phyloP scores from a whole-genome alignment of 2,329 filamentous ascomycete genomes.

The Aureobasidium zeae region DNA sequence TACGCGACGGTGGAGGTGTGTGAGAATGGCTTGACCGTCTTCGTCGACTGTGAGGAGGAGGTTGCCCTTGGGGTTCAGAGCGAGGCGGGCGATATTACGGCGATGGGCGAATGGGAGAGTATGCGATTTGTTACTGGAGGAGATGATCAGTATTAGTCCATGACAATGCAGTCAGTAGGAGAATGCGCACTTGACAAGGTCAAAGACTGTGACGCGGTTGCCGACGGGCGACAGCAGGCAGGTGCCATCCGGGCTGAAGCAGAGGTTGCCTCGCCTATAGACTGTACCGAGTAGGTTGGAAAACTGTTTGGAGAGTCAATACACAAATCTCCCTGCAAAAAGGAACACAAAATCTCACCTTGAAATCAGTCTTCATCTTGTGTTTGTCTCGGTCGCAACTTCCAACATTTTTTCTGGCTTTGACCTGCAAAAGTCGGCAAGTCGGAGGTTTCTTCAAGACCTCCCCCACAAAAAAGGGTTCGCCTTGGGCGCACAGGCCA shows the following conservation, averaged over 20 bases:
- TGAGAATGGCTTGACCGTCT: constrained; percentile 86
- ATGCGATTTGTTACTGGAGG: constrained; percentile 67
- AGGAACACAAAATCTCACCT: constrained; percentile 47
- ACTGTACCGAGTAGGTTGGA: constrained; percentile 97
- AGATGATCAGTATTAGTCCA: background rate
- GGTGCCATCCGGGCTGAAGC: constrained; percentile 93
- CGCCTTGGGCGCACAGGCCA: constrained; percentile 4
- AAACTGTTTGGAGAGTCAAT: constrained; percentile 54
- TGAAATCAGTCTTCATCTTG: constrained; percentile 97
- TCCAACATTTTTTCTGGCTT: constrained; percentile 15
- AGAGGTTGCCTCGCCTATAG: constrained; percentile 93
- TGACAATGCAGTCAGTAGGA: background rate
- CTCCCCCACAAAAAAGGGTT: constrained; percentile 15
- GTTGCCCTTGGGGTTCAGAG: constrained; percentile 82
- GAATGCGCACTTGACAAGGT: constrained; percentile 72
- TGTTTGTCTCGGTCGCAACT: constrained; percentile 11
- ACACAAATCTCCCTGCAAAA: background rate
- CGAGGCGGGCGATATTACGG: constrained; percentile 82
- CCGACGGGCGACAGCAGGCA: constrained; percentile 93
- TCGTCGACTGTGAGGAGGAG: constrained; percentile 88
- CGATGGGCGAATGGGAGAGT: constrained; percentile 86
- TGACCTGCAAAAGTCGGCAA: constrained; percentile 9
- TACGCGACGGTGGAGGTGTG: constrained; percentile 77
- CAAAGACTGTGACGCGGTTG: constrained; percentile 91
- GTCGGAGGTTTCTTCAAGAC: constrained; percentile 4